Base-by-base conservation (phyloP, 1,284 basidiomycete species). In the Cutaneotrichosporon dermatis region DNA sequence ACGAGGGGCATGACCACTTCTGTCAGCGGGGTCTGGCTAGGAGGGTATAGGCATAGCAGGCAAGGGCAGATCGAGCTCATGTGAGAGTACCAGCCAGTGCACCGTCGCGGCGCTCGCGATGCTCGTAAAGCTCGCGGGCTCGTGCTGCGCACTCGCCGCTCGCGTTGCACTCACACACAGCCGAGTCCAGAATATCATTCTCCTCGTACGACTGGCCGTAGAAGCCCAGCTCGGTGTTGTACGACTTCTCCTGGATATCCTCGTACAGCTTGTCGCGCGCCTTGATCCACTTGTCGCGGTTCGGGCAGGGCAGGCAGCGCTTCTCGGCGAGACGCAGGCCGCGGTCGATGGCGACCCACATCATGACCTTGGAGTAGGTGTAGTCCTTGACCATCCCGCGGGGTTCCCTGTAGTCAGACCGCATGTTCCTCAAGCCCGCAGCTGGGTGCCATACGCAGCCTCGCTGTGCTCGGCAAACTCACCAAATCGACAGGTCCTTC, bases 341-440 rank as follows among this genome's bases (percentile, higher is more conserved):
- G 80, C 91, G 82, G 69, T 96, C 92, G 59, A 96, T 85, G 0
- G 92, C 92, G 50, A 96, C 92, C 88, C 90, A 92, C 72, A 92
- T 83, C 91, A 94, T 92, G 55, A 92, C 86, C 83, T 93, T 93
- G 46, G 88, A 90, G 76, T 93, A 93, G 83, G 90, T 69, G 43
- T 94, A 96, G 74, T 95, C 86, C 60, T 88, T 85, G 73, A 88
- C 83, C 70, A 85, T 84, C 60, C 87, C 86, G 59, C 91, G 82
- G 11, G 92, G 90, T 78, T 93, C 90, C 90, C 89, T 90, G 67
- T 15, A 2, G 40, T 52, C 40, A 52, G 49, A 2, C n/a, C 6
- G 10, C 5, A 35, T 35, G 10, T 40, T 11, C n/a, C 51, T 33
- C 12, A 12, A 40, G 9, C 3, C n/a, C n/a, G n/a, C n/a, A n/a